Evolutionary conservation across 495 filamentous ascomycete species (phyloP).

Genomic region (Penicillium canariense): DNA sequence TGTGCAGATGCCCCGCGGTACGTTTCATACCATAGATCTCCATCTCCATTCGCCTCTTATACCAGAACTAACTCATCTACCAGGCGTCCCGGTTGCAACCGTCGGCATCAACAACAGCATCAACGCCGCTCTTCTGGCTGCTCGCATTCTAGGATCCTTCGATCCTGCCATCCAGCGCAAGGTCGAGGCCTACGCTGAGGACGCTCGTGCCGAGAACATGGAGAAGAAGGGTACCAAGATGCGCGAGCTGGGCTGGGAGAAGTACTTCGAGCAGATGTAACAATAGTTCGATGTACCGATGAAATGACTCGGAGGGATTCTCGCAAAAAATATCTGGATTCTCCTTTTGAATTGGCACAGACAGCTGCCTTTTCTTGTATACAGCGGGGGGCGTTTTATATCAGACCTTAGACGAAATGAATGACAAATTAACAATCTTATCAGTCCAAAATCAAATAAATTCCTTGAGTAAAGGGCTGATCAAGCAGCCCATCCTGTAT

Average conservation of each 20-base stretch:
- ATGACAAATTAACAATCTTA: conserved; percentile 9
- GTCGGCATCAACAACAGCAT: conserved; percentile 92
- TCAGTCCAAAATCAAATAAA: background rate
- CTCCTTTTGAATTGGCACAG: conserved; percentile 2
- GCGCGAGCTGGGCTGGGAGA: conserved; percentile 62
- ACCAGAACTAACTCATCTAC: conserved; percentile 6
- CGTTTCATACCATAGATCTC: conserved; percentile 6
- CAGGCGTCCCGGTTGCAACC: conserved; percentile 79
- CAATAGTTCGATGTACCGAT: background rate
- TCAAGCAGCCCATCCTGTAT: too few relatives aligned
- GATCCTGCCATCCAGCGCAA: conserved; percentile 57
- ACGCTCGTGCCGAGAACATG: conserved; percentile 64
- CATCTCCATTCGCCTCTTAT: background rate
- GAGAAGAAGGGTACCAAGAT: conserved; percentile 48
- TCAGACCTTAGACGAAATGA: conserved; percentile 27
- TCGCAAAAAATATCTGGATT: background rate
- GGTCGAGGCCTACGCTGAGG: conserved; percentile 68
- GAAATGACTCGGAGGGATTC: background rate
- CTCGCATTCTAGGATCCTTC: conserved; percentile 72
- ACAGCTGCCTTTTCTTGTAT: conserved; percentile 6
- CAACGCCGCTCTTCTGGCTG: conserved; percentile 88
- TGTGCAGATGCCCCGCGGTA: conserved; percentile 84
- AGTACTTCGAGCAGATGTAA: conserved; percentile 64
- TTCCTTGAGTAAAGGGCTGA: too few relatives aligned
- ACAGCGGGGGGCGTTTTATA: conserved; percentile 17